Base-by-base conservation (phyloP, 2,329 filamentous ascomycete genomes). In the Elsinoe australis region DNA sequence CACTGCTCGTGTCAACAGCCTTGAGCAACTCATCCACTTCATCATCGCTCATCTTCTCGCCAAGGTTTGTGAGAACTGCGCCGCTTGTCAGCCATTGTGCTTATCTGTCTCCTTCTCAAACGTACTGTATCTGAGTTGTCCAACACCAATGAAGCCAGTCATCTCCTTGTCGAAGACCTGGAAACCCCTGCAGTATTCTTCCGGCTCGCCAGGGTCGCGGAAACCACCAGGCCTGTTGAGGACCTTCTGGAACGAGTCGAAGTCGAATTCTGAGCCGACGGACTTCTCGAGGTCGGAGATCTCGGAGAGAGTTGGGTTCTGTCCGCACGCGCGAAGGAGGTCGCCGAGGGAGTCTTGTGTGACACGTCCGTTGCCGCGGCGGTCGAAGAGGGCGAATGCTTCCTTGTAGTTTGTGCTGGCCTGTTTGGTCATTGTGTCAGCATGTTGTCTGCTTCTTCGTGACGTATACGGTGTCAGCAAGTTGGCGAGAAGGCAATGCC, bases 91-190 rank as follows among this genome's bases (percentile, higher is more conserved):
- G 48, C 19, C 26, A 29, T 31, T 21, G 5, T 35, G 14, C 36
- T 31, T 26, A 18, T 29, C 3, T 28, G 6, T 4, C 17, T 36
- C 39, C 4, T 12, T 10, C 36, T 18, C 12, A 21, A n/a, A 64
- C 67, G 49, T 63, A 75, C 72, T 79, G 72, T 98, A 98, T 71
- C 94, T 86, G 68, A 98, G 79, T 72, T 98, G 92, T 51, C 92
- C 92, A 55, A 96, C 90, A 49, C 90, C 92, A 65, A 98, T 96
- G 69, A 89, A 95, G 46, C 92, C 92, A 52, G 88, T 95, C 80
- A 95, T 85, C 67, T 98, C 92, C 72, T 98, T 98, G 72, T 98
- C 92, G 61, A 98, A 98, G 47, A 98, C 92, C 70, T 98, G 92
- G 75, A 98, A 98, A 49, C 92, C 92, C 54, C 90, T 86, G 70